Evolutionary conservation across 1,139 yeast species (phyloP), one percentile per base, ranked within the genome.

Genomic region (Wickerhamomyces sp.): DNA sequence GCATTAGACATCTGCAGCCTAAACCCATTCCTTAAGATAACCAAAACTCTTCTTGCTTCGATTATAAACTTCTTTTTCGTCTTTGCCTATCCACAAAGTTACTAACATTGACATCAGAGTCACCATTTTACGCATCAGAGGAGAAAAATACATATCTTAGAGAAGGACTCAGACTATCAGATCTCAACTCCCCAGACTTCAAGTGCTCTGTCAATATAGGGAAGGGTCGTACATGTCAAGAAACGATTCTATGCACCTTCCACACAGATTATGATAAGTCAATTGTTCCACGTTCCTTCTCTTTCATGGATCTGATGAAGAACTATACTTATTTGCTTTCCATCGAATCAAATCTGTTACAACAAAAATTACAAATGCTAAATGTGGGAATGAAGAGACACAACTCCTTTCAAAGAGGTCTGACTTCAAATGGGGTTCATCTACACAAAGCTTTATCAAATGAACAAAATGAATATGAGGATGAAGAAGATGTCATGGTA

Each of bases 161-260:
- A n/a, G n/a, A n/a, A n/a, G 28, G 21, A 6, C 36, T 35, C 27
- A 32, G 27, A 18, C 38, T 44, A n/a, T 30, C 23, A 13, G 43
- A 47, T 12, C 33, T 38, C 10, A 24, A 37, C 17, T 47, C 46
- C 32, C 31, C 35, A 13, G 51, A 47, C 24, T 45, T 48, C 30
- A 41, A 40, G 9, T 49, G 52, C 21, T 26, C 39, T 6, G 50
- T 42, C 4, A 18, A 36, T 6, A 42, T 43, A 3, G 30, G 30
- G 5, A 21, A 25, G 11, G 30, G 33, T 6, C 17, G 23, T 1
- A 42, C 40, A 10, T 50, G 53, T 30, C 41, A 40, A 28, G 42
- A 43, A 23, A 42, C 43, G 23, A 38, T 47, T 13, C 35, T 40
- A 4, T 50, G 53, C 21, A 16, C 44, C 2, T 29, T 32, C 23